Evolutionary conservation across 768 basidiomycete species (phyloP), one percentile per base, ranked within the genome.

Genomic region (Boletus tylopilopsis): DNA sequence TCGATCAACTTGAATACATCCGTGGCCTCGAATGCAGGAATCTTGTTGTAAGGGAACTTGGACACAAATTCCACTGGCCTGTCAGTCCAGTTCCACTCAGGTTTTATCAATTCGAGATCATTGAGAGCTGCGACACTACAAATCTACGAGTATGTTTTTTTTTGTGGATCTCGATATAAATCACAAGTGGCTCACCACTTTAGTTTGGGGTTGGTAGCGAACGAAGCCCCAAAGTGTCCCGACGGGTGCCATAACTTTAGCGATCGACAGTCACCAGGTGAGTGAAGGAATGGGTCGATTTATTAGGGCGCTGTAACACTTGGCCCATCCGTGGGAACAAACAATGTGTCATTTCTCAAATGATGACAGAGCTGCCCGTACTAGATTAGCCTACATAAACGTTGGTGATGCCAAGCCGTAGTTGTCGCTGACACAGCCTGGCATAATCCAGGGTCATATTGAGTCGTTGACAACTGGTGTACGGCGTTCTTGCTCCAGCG

Each of bases 1-100:
- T 63, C 57, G 2, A 40, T 39, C 25, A 63, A 25, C 32, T 36
- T 52, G 33, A 54, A 62, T 36, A 56, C 62, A 23, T 62, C 53
- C 10, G 19, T 13, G 6, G 25, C 46, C n/a, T 62, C 52, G 41
- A 63, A 63, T 3, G 58, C 35, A 5, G 60, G 60, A 9, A 60
- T 50, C 35, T 62, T 63, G 1, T 55, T 58, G 12, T 55, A 53
- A 3, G 47, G 25, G 22, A 62, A 63, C 22, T 56, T 56, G 25
- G 30, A 7, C 5, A 29, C 29, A 21, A 53, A 62, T 5, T 44
- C 56, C 0, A 41, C 39, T 6, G 58, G 57, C 39, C 51, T 63
- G 29, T 56, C 38, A 0, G 24, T 16, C 32, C 53, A 49, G 0
- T 43, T 32, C 15, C 41, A 56, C 21, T 53, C 29, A 0, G 53